Evolutionary conservation across 1,139 yeast genomes (phyloP), one percentile per base, ranked within the genome.

Genomic region (Diutina pseudorugosa): DNA sequence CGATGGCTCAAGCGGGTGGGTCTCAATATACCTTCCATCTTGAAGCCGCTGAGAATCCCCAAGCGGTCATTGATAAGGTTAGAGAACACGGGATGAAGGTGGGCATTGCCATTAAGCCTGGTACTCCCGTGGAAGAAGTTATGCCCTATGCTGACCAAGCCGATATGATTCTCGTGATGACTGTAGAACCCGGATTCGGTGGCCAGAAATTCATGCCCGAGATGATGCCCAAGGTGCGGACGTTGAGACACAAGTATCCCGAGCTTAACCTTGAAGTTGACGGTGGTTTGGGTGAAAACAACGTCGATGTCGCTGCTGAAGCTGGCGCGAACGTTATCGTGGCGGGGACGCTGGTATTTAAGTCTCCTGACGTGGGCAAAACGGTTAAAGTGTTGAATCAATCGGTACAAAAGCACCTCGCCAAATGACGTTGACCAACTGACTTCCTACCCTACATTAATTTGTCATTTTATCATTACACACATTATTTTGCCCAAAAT

Each of bases 151-250:
- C 83, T 36, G 83, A 85, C 53, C 72, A 81, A 58, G 74, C 93
- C 60, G 98, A 94, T 66, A 87, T 93, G 96, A 93, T 90, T 8
- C 76, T 93, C 56, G 85, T 93, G 52, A 94, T 93, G 98, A 93
- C 98, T 3, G 98, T 93, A 48, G 98, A 93, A 68, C 98, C 98
- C 8, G 98, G 98, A 1, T 93, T 93, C 64, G 98, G 98, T 41
- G 99, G 99, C 51, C 99, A 93, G 69, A 86, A 85, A 67, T 94
- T 93, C 74, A 90, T 88, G 96, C 74, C 81, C 16, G 87, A 83
- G 57, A 91, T 91, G 96, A 91, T 93, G 98, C 88, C 94, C 56
- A 93, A 93, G 71, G 98, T 93, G 50, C 83, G 80, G 61, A 74
- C 73, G 41, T 75, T 93, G 61, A 81, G 99, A 66, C 66, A 68